These are phyloP conservation scores for Phytopythium vexans DNA, from an alignment of 352 stramenopile genomes.

Conservation along the genomic window DNA sequence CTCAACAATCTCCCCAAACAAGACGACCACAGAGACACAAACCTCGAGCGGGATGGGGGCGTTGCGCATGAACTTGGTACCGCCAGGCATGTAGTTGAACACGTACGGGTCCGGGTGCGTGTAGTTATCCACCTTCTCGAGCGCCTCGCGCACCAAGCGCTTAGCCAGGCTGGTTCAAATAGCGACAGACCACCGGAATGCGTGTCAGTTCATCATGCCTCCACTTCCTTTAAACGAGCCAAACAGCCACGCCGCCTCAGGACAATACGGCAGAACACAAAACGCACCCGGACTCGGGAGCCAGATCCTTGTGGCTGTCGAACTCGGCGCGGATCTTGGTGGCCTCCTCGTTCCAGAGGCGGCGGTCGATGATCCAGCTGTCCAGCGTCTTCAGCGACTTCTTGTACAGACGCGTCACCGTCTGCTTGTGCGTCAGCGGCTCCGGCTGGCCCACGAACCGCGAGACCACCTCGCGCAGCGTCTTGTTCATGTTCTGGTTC, in stretches of 20 bases:
- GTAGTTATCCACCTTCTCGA: slow-evolving; percentile 92
- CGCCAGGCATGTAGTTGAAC: slow-evolving; percentile 97
- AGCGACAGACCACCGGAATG: slow-evolving; percentile 31
- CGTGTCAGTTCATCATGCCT: background rate
- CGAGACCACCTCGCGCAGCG: slow-evolving; percentile 75
- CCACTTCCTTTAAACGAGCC: background rate
- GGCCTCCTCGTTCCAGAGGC: slow-evolving; percentile 94
- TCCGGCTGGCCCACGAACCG: slow-evolving; percentile 51
- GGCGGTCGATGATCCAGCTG: slow-evolving; percentile 94
- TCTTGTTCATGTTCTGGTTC: slow-evolving; percentile 86
- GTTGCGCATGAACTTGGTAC: slow-evolving; percentile 99
- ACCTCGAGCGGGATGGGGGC: slow-evolving; percentile 91
- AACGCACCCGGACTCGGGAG: slow-evolving; percentile 54
- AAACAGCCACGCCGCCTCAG: background rate
- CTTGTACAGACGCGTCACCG: slow-evolving; percentile 92
- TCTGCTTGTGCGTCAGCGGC: slow-evolving; percentile 87
- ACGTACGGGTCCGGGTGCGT: slow-evolving; percentile 97
- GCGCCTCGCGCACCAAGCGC: slow-evolving; percentile 86
- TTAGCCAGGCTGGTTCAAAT: slow-evolving; percentile 51
- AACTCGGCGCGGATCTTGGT: slow-evolving; percentile 93
- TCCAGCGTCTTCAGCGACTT: slow-evolving; percentile 92
- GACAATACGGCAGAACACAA: background rate
- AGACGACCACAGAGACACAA: slow-evolving; percentile 27
- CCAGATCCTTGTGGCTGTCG: slow-evolving; percentile 69
- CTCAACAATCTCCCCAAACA: background rate